Percentiles rank a stretch among this genome's conserved stretches.
phyloP scores from a whole-genome alignment of 352 stramenopile genomes.

The Achlya hypogyna region DNA sequence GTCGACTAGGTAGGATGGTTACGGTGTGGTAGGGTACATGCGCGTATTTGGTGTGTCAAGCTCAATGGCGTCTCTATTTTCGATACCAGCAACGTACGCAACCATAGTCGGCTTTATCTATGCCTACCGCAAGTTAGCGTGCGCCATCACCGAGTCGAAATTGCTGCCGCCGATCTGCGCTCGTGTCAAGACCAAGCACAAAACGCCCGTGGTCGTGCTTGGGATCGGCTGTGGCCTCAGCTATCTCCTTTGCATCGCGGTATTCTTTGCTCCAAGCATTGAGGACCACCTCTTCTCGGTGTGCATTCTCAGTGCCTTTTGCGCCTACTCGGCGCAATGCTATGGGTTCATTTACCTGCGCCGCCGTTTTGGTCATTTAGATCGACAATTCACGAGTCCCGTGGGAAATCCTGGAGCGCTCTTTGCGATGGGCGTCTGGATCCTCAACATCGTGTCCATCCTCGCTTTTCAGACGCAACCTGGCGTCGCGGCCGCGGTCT shows the following conservation, averaged over 20 bases:
- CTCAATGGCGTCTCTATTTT: conserved; percentile 23
- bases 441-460: conserved; percentile 24
- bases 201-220: conserved; percentile 25
- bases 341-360: conserved; percentile 28
- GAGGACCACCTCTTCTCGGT: conserved; percentile 25
- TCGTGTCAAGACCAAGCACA: conserved; percentile 12
- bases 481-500: conserved; percentile 17
- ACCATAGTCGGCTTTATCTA: conserved; percentile 38
- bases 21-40: conserved; percentile 18
- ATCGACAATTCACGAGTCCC: conserved; percentile 22
- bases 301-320: conserved; percentile 23
- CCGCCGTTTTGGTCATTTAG: conserved; percentile 16
- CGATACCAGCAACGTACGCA: conserved; percentile 29
- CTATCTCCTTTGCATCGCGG: conserved; percentile 22
- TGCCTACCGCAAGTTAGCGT: conserved; percentile 41
- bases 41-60: conserved; percentile 24
- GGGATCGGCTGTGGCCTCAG: conserved; percentile 22
- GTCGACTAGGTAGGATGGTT: neutral
- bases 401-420: conserved; percentile 27
- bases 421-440: conserved; percentile 27
- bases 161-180: conserved; percentile 23
- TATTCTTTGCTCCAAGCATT: conserved; percentile 22
- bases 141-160: conserved; percentile 33
- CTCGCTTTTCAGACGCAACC: conserved; percentile 23
- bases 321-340: conserved; percentile 27